Base-by-base conservation (phyloP, 2,329 filamentous ascomycete genomes). In the Aphanocladium album region DNA sequence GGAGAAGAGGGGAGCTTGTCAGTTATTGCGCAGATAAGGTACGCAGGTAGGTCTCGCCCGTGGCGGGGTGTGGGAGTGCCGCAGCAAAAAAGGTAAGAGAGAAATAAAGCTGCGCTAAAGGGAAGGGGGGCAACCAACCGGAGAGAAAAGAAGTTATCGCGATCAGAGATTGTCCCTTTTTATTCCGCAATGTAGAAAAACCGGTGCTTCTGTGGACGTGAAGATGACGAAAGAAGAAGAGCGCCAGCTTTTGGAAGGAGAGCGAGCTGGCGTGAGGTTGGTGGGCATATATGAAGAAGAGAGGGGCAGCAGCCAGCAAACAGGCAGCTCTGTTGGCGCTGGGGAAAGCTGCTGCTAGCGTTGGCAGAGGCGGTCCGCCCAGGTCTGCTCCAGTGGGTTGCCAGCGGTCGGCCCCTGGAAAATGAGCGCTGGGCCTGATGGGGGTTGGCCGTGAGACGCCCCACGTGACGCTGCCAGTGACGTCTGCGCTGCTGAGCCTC, bases 361-460 rank as follows among this genome's bases (percentile, higher is more conserved):
- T 67, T 43, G 39, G 62, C 68, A 65, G 67, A 67, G 66, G 68
- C 45, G 45, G 45, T 47, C 45, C 21, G 45, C 7, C 2, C 45
- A 47, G 45, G 68, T 70, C 68, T 68, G 71, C 70, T 71, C 68
- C 68, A 72, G 67, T 19, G 43, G 45, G 50, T n/a, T 66, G 63
- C 65, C 50, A 30, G 27, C 49, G 6, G 43, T 23, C n/a, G 43
- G 19, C 19, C 27, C 47, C 47, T 51, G 47, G 47, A 51, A 51
- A 51, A 51, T 11, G 47, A 33, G 30, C 14, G 19, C 35, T 49
- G 19, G 33, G 55, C n/a, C 62, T 69, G 68, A 68, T 71, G 71
- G 70, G 57, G 71, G 71, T 68, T 71, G 63, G 46, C 68, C 59
- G 67, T 68, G 66, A 68, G 68, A 71, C 68, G 57, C 39, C 43